Base-by-base conservation (phyloP, 2,329 filamentous ascomycete species). In the Alternaria brassicae region DNA sequence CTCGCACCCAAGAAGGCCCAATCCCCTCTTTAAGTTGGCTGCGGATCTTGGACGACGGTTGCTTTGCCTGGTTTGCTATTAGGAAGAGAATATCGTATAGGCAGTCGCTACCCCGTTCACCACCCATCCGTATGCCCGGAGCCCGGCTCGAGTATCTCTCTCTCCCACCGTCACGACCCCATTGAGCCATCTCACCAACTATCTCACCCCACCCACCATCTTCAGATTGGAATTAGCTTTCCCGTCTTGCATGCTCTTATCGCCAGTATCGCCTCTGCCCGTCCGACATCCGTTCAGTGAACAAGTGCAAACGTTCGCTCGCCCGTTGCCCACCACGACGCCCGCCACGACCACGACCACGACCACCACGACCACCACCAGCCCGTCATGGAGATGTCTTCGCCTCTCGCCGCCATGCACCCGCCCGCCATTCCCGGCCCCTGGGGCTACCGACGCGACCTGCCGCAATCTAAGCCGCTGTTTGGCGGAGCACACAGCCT, bases 361-460 rank as follows among this genome's bases (percentile, higher is more conserved):
- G n/a, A n/a, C 59, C 49, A 55, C 44, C 44, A 39, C 37, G n/a
- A 23, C 32, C 21, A 52, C 39, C 40, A 39, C 45, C 40, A 54
- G 48, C 21, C 57, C 62, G 63, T 49, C 74, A 97, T 98, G 92
- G 93, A 97, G 81, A 89, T 91, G 66, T 97, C 94, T 42, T 98
- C 95, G 72, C 95, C 95, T 45, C 82, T 98, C 76, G 94, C 94
- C 79, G 93, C 94, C 57, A 91, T 98, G 89, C 92, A 93, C 82
- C 92, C 89, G 58, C 84, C 85, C 42, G 84, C 86, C 80, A 81
- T 85, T 79, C 82, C 87, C 69, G 84, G 88, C 69, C 78, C 84
- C 72, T 87, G 93, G 86, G 89, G 81, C 55, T 86, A 84, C 75
- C 79, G 82, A 68, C 78, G 82, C 60, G 85, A 88, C 70, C 77